Conservation (phyloP, 2,329 filamentous ascomycete genomes). For the Ceratocystis colombiana region DNA sequence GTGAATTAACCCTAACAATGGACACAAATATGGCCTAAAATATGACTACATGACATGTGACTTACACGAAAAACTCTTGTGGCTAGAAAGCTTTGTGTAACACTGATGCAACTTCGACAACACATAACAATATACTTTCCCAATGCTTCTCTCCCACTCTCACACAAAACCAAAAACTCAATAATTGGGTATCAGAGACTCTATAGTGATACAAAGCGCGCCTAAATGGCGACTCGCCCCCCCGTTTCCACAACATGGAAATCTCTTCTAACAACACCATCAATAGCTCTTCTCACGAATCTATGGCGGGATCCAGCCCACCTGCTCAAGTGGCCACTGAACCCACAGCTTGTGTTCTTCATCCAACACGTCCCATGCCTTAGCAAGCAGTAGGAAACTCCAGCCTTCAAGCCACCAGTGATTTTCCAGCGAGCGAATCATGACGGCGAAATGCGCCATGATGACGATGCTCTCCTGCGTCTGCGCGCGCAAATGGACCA, state of each 20-base stretch:
- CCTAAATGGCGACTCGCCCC: neutral
- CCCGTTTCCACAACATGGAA: neutral
- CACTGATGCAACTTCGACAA: neutral
- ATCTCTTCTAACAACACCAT: neutral
- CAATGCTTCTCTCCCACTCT: neutral
- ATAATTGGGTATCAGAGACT: constrained; percentile 1
- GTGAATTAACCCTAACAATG: no score
- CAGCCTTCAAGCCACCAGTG: constrained; percentile 35
- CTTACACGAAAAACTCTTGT: no score
- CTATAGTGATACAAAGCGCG: constrained; percentile 3
- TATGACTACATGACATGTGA: no score
- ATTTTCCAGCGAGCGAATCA: constrained; percentile 30
- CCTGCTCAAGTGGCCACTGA: constrained; percentile 29
- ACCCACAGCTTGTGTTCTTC: constrained; percentile 34
- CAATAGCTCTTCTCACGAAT: neutral
- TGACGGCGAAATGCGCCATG: constrained; percentile 33
- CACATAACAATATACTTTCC: neutral
- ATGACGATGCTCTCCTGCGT: constrained; percentile 32
- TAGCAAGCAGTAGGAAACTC: constrained; percentile 31
- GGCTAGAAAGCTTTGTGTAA: neutral
- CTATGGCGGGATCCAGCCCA: constrained; percentile 25
- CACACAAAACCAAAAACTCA: neutral
- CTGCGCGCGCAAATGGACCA: constrained; percentile 31
- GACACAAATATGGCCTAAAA: no score
- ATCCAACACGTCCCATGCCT: constrained; percentile 32